Base-by-base conservation (phyloP, 164 flowering plant genomes). In the Umbilicus rupestris region DNA sequence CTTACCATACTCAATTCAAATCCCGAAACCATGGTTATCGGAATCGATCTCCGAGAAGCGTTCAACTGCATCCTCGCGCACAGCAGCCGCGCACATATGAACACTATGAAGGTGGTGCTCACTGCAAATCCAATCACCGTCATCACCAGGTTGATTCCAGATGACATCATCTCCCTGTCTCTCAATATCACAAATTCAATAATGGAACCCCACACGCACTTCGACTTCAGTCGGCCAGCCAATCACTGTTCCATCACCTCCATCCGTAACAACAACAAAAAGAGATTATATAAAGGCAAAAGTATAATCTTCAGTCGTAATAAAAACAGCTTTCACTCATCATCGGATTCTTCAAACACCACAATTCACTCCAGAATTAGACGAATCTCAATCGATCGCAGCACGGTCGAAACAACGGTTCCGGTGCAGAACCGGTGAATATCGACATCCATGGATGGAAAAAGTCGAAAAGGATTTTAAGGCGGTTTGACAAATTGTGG, bases 81-180 rank as follows among this genome's bases (percentile, higher is more conserved):
- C 35, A 93, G 71, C 26, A 93, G 86, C 59, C 97, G 78, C 1
- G 97, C 87, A 75, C 96, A 93, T 12, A 90, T 92, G 73, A 93
- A 93, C 3, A 90, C 94, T 17, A 93, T 89, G 71, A 93, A 88
- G 87, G 86, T 79, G 58, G 83, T 85, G 72, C 98, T 90, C 64
- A 93, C 88, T 3, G 86, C 86, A 71, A 93, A 93, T 49, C 94
- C 97, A 46, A 90, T 90, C 68, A 90, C 87, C 24, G 97, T 89
- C 98, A 93, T 93, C 81, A 87, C 96, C 82, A 93, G 74, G 72
- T 93, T 88, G 46, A 90, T 78, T 63, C 92, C 94, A 15, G 87
- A 67, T 26, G 86, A 77, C 39, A 85, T 83, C 97, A 88, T 90
- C 26, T 28, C 57, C 12, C 64, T 6, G 10, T 31, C 37, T 2